Evolutionary conservation across 163 green algal species (phyloP).

Genomic region (Scenedesmus sp.): DNA sequence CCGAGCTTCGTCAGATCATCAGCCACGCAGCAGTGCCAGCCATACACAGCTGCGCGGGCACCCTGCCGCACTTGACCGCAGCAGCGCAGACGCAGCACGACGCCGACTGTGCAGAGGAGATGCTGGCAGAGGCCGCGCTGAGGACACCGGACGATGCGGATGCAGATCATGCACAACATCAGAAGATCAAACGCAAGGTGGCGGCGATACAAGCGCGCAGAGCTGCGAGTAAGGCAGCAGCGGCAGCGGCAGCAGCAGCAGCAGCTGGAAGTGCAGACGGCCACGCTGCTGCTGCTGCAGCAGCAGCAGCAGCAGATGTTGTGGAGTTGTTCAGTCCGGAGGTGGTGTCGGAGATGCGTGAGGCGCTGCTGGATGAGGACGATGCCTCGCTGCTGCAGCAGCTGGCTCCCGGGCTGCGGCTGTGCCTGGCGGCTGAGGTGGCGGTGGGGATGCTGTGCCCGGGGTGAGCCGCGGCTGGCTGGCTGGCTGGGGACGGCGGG

Average conservation of each 20-base stretch:
- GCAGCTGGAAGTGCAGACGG: neutral
- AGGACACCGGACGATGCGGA: neutral
- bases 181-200: neutral
- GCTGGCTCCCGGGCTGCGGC: neutral
- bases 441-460: slow-evolving; percentile 30
- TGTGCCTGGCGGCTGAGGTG: slow-evolving; percentile 27
- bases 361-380: neutral
- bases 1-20: slow-evolving; percentile 42
- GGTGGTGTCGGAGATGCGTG: neutral
- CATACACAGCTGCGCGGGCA: neutral
- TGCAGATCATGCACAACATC: neutral
- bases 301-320: neutral
- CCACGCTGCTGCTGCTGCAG: too few species aligned
- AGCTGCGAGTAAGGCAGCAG: neutral
- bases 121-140: neutral
- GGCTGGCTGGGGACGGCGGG: too few species aligned
- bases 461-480: neutral
- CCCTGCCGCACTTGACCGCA: neutral
- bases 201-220: neutral
- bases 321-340: neutral
- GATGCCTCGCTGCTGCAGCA: neutral
- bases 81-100: neutral
- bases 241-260: neutral
- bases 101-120: neutral
- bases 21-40: slow-evolving; percentile 3